phyloP scores from a whole-genome alignment of 2,329 filamentous ascomycete genomes.

The Penicillium sclerotiorum region DNA sequence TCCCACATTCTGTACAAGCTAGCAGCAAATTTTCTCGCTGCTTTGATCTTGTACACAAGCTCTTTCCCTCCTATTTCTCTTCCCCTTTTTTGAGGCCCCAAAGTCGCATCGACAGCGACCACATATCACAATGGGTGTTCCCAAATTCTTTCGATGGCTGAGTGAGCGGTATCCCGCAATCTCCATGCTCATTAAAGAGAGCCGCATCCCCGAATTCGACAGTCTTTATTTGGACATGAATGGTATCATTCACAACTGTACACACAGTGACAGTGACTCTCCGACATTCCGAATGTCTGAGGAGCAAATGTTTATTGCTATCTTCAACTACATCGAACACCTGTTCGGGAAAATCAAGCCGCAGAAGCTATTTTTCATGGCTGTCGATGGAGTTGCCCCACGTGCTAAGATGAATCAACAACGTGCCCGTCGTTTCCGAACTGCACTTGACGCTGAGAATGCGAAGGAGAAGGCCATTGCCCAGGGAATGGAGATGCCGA shows the following conservation, averaged over 20 bases:
- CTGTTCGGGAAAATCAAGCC: slow-evolving; percentile 98
- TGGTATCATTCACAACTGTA: slow-evolving; percentile 99
- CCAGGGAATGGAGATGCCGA: slow-evolving; percentile 89
- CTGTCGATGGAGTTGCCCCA: slow-evolving; percentile 94
- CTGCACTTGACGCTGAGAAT: slow-evolving; percentile 84
- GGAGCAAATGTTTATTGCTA: slow-evolving; percentile 99
- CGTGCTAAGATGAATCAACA: slow-evolving; percentile 99
- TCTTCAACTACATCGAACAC: slow-evolving; percentile 99
- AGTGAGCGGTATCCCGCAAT: slow-evolving; percentile 98
- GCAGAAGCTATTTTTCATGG: slow-evolving; percentile 99
- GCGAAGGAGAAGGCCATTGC: slow-evolving; percentile 89
- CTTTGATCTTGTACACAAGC: background rate
- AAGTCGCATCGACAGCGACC: background rate
- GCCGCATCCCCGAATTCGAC: slow-evolving; percentile 98
- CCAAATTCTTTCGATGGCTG: slow-evolving; percentile 98
- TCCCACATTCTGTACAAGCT: background rate
- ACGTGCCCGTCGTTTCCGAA: slow-evolving; percentile 90
- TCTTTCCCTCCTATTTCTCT: background rate
- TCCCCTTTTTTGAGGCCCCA: no score
- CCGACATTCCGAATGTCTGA: slow-evolving; percentile 90
- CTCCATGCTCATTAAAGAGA: slow-evolving; percentile 97
- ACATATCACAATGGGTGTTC: slow-evolving; percentile 63
- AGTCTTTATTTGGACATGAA: slow-evolving; percentile 92
- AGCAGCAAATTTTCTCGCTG: background rate
- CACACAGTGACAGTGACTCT: slow-evolving; percentile 93